Evolutionary conservation across 2,329 filamentous ascomycete species (phyloP).

Genomic region (Dryadomyces sulphureus): DNA sequence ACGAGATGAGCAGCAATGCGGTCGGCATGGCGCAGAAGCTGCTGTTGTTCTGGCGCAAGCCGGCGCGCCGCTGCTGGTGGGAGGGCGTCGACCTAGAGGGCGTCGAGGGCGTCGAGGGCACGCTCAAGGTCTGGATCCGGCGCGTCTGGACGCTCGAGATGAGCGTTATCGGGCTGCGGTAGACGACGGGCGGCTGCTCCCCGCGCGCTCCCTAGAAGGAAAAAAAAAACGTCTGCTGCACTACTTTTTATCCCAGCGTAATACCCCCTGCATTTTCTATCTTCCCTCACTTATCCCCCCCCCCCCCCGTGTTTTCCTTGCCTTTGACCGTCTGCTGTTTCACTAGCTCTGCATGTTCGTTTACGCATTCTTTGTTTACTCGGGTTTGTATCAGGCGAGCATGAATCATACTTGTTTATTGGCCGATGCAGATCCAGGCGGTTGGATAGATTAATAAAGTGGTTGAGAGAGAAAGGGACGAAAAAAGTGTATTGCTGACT

Average conservation of each 20-base stretch:
- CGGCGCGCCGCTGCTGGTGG: slow-evolving; percentile 95
- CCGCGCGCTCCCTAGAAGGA: too few relatives aligned
- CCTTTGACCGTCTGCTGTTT: too few relatives aligned
- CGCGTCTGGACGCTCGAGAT: slow-evolving; percentile 98
- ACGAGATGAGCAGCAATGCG: slow-evolving; percentile 57
- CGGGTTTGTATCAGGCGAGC: neutral
- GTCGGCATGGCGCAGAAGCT: slow-evolving; percentile 98
- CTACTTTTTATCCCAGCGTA: neutral
- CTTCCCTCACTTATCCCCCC: too few relatives aligned
- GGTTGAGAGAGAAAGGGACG: too few relatives aligned
- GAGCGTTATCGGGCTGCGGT: slow-evolving; percentile 79
- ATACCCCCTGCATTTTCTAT: neutral
- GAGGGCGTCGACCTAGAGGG: slow-evolving; percentile 85
- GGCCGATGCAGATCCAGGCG: too few relatives aligned
- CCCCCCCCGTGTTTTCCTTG: too few relatives aligned
- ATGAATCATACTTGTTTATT: too few relatives aligned
- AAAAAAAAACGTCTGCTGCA: neutral
- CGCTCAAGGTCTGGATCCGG: slow-evolving; percentile 94
- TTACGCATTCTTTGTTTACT: neutral
- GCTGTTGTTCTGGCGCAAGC: slow-evolving; percentile 94
- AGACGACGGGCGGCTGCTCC: slow-evolving; percentile 11
- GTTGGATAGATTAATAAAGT: too few relatives aligned
- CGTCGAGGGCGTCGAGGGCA: slow-evolving; percentile 81
- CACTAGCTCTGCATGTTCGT: neutral
- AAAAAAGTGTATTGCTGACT: too few relatives aligned